These are phyloP conservation scores for Lolium multiflorum DNA, from an alignment of 176 grass and related monocot genomes.

Conservation along the genomic window DNA sequence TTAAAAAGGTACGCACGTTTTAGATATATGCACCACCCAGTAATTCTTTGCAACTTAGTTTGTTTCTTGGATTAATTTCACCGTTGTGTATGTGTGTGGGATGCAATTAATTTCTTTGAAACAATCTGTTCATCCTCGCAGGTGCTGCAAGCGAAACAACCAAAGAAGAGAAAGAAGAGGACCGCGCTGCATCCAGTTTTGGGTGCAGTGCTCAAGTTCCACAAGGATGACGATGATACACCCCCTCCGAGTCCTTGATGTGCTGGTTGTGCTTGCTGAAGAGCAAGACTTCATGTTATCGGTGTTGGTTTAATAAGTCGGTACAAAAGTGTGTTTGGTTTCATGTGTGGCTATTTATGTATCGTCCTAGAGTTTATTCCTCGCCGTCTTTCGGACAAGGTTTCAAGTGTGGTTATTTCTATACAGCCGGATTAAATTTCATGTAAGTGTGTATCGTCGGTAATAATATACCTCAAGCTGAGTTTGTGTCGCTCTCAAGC, in stretches of 20 bases:
- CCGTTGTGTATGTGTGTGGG: not conserved
- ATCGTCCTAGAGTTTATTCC: not conserved
- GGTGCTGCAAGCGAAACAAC: not conserved
- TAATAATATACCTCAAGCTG: not conserved
- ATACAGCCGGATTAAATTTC: not conserved
- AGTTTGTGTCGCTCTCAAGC: too few species aligned
- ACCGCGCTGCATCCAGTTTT: not conserved
- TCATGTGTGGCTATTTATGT: not conserved
- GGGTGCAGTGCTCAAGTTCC: slow-evolving; percentile 5
- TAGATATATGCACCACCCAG: not conserved
- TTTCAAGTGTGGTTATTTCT: not conserved
- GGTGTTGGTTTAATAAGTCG: not conserved
- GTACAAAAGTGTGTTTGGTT: not conserved
- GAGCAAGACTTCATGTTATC: not conserved
- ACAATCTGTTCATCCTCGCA: not conserved
- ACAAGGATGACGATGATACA: too few species aligned
- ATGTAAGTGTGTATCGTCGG: not conserved
- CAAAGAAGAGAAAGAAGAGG: slow-evolving; percentile 19
- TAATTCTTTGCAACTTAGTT: not conserved
- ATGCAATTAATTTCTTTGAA: too few species aligned
- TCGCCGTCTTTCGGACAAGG: not conserved
- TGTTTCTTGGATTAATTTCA: too few species aligned
- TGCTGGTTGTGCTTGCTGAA: not conserved
- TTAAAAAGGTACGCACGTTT: not conserved
- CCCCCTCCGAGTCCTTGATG: too few species aligned